A percentile compares a stretch with the other conserved stretches of the same genome.
Conservation (phyloP, 352 stramenopile species). For the Albugo candida region DNA sequence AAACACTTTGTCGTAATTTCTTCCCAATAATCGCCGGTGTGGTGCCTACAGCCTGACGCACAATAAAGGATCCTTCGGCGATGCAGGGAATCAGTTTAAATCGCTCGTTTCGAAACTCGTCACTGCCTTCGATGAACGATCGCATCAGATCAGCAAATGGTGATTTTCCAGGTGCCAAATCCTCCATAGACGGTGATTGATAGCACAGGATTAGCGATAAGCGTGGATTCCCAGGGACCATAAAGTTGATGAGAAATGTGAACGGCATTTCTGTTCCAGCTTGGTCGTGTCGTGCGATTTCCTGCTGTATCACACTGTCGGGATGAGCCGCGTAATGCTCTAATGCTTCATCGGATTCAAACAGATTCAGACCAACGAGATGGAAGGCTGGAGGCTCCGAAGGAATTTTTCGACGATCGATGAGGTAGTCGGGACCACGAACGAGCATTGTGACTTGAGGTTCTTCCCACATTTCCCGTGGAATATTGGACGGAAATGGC, state of each 20-base stretch:
- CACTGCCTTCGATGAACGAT: slow-evolving; percentile 47
- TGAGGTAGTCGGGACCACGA: slow-evolving; percentile 44
- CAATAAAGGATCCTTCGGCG: slow-evolving; percentile 60
- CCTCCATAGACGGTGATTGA: slow-evolving; percentile 25
- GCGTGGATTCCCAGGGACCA: slow-evolving; percentile 35
- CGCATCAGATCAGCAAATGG: slow-evolving; percentile 49
- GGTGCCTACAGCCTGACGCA: slow-evolving; percentile 50
- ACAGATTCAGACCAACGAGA: slow-evolving; percentile 46
- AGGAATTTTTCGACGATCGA: slow-evolving; percentile 45
- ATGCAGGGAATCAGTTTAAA: slow-evolving; percentile 74
- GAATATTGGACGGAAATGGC: slow-evolving; percentile 32
- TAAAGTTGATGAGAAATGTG: slow-evolving; percentile 64
- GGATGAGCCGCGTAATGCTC: slow-evolving; percentile 40
- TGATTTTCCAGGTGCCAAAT: slow-evolving; percentile 25
- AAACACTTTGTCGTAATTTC: slow-evolving; percentile 48
- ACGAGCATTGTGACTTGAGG: slow-evolving; percentile 49
- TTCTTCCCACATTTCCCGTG: slow-evolving; percentile 47
- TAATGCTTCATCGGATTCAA: slow-evolving; percentile 23
- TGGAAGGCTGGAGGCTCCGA: slow-evolving; percentile 42
- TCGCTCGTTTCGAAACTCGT: slow-evolving; percentile 60
- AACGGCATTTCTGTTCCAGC: slow-evolving; percentile 46
- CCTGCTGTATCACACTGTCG: slow-evolving; percentile 41
- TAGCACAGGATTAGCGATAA: slow-evolving; percentile 57
- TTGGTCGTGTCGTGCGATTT: slow-evolving; percentile 33
- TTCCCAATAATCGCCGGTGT: slow-evolving; percentile 57